Percentiles rank a stretch among this genome's conserved stretches.
phyloP scores from a whole-genome alignment of 1,139 yeast genomes.

The Blastobotrys capitulatus region DNA sequence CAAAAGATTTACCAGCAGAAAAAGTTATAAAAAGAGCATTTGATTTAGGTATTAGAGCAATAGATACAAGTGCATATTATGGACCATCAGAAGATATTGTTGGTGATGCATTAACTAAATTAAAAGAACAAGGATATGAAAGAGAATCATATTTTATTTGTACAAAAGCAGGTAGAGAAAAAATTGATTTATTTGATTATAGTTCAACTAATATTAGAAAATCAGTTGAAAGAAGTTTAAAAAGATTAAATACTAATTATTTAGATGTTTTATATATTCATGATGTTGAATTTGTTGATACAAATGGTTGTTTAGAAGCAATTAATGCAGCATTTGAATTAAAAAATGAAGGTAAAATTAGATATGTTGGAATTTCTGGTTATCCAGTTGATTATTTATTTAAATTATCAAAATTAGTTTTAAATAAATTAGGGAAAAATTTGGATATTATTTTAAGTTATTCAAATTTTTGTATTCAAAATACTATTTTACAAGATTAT shows the following conservation, averaged over 20 bases:
- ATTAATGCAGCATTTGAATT: constrained; percentile 52
- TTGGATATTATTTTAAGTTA: constrained; percentile 76
- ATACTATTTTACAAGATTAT: constrained; percentile 49
- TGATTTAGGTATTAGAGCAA: constrained; percentile 60
- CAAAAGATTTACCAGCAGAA: constrained; percentile 50
- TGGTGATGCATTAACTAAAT: constrained; percentile 55
- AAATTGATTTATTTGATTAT: constrained; percentile 69
- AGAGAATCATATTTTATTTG: constrained; percentile 67
- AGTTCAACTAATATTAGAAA: constrained; percentile 50
- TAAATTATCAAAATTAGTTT: constrained; percentile 38
- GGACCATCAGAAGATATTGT: constrained; percentile 79
- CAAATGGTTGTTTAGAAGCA: constrained; percentile 54
- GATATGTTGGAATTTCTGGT: constrained; percentile 75
- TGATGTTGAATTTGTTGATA: constrained; percentile 76
- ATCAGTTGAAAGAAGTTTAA: constrained; percentile 62
- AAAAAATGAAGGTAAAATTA: constrained; percentile 59
- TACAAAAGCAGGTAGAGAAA: constrained; percentile 81
- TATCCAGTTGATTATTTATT: constrained; percentile 69
- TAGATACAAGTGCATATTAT: constrained; percentile 91
- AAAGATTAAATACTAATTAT: constrained; percentile 58
- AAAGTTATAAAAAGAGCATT: constrained; percentile 59
- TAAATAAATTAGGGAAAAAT: constrained; percentile 38
- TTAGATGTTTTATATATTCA: constrained; percentile 81
- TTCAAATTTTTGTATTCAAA: constrained; percentile 79
- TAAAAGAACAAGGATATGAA: constrained; percentile 41